phyloP scores from a whole-genome alignment of 257 asterid genomes.

The Capsicum chinense region DNA sequence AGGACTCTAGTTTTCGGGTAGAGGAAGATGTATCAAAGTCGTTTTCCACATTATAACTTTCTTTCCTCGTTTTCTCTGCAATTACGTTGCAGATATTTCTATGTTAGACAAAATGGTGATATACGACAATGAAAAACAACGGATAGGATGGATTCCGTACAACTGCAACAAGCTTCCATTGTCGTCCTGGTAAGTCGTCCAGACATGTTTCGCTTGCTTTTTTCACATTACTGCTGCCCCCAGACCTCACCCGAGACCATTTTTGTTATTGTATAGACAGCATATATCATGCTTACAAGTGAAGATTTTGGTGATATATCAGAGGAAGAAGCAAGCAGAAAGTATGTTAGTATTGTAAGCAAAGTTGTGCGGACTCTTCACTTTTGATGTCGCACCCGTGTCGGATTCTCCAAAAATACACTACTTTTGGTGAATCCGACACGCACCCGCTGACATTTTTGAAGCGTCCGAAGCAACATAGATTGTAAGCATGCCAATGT shows the following conservation, averaged over 20 bases:
- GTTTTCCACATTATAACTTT: slow-evolving; percentile 28
- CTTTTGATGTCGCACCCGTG: too few relatives aligned
- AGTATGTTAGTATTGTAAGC: neutral
- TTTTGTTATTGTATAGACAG: neutral
- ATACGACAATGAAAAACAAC: slow-evolving; percentile 73
- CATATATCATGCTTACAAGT: neutral
- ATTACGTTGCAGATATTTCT: slow-evolving; percentile 62
- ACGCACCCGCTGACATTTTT: too few relatives aligned
- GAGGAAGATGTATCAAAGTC: too few relatives aligned
- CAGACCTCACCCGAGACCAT: neutral
- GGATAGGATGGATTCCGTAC: slow-evolving; percentile 69
- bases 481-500: neutral
- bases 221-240: neutral
- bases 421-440: too few relatives aligned
- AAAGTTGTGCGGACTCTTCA: too few relatives aligned
- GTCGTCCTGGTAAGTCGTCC: slow-evolving; percentile 20
- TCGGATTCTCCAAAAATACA: too few relatives aligned
- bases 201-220: neutral
- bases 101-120: slow-evolving; percentile 84
- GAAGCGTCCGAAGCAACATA: too few relatives aligned
- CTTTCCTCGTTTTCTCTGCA: neutral
- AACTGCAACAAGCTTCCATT: slow-evolving; percentile 54
- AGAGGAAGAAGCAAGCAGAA: neutral
- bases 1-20: neutral
- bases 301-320: neutral